A percentile compares a stretch with the other conserved stretches of the same genome.
Conservation (phyloP, 768 basidiomycete genomes). For the Termitomyces sp. region DNA sequence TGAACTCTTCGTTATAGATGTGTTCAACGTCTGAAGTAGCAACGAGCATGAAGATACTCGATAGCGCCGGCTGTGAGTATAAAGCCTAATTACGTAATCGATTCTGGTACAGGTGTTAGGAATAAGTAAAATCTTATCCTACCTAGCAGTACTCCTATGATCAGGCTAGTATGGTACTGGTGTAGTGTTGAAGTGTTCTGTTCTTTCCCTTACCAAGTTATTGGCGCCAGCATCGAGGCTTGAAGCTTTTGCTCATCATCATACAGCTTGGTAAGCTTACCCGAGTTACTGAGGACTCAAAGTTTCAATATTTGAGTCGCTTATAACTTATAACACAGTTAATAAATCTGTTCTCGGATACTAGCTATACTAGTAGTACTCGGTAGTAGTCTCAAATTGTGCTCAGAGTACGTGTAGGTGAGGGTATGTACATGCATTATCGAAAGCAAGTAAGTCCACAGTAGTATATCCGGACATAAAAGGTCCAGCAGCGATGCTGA, state of each 20-base stretch:
- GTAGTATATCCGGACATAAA: not conserved
- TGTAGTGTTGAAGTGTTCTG: no score
- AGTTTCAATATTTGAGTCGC: not conserved
- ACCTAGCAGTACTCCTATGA: no score
- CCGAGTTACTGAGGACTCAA: no score
- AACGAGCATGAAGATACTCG: not conserved
- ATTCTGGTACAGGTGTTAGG: no score
- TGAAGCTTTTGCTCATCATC: no score
- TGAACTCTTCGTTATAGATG: not conserved
- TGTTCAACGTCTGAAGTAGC: not conserved
- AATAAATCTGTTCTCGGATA: not conserved
- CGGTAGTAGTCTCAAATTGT: no score
- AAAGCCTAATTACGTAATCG: conserved; percentile 5
- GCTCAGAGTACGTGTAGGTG: not conserved
- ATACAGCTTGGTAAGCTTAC: no score
- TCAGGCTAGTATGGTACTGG: no score
- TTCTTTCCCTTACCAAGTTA: no score
- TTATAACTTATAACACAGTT: not conserved
- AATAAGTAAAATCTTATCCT: no score
- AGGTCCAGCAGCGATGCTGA: not conserved
- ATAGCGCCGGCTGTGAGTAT: not conserved
- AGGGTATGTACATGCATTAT: not conserved
- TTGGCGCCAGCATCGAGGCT: no score
- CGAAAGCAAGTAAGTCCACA: not conserved
- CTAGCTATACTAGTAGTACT: no score